Evolutionary conservation across 1,284 basidiomycete genomes (phyloP), one percentile per base, ranked within the genome.

Genomic region (Cryptococcus maquisensis): DNA sequence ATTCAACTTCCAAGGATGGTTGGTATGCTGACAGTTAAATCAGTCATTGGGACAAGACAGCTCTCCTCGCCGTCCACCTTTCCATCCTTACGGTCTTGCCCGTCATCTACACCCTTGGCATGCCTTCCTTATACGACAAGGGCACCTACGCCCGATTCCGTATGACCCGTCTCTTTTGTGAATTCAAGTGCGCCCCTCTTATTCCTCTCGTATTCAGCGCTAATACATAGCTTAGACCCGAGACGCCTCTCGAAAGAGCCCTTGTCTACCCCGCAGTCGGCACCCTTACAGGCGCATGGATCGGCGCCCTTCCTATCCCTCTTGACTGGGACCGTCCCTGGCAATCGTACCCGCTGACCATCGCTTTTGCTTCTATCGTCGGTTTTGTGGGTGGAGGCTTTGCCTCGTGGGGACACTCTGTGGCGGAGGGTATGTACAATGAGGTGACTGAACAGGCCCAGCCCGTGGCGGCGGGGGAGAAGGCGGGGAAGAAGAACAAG

Each of bases 321-420:
- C 83, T 97, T 8, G 93, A 97, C 74, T 97, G 93, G 93, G 92
- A 93, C 70, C 81, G 90, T 47, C 89, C 91, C 10, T 96, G 92
- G 92, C 93, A 96, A 85, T 82, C 84, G 12, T 92, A 86, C 83
- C 89, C 89, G 83, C 15, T 85, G 37, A 58, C 59, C 2, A 40
- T 49, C n/a, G 51, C 61, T 4, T 49, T 84, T 63, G 84, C 84
- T 28, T 82, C 85, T 18, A 75, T 89, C 9, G 63, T 80, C 21
- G 90, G 90, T 5, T 86, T 87, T 66, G 80, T 87, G 56, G 37
- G 82, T 5, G 84, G 84, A 4, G 83, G 85, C 13, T 75, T 87
- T 51, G 69, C 63, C 6, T 84, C 84, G 3, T 78, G 87, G 52
- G 73, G 78, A 20, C 70, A 80, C 44, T 84, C 77, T 62, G 76